Conservation (phyloP, 1,139 yeast species). For the Candida sp. region DNA sequence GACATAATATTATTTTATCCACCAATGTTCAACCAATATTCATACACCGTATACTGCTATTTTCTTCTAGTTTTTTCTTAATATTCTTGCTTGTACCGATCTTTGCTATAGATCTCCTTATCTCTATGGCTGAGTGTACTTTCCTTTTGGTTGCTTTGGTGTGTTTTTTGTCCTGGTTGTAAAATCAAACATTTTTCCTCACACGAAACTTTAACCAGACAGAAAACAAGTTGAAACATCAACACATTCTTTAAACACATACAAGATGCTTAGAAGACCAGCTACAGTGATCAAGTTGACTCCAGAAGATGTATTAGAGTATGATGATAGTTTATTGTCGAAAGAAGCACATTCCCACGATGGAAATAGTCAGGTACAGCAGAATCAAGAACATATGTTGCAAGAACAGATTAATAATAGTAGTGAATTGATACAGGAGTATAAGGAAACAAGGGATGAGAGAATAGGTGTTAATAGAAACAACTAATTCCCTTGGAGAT, state of each 20-base stretch:
- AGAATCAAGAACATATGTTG: slow-evolving; percentile 6
- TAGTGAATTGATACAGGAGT: slow-evolving; percentile 8
- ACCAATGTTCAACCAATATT: background rate
- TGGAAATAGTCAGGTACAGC: slow-evolving; percentile 3
- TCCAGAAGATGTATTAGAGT: slow-evolving; percentile 62
- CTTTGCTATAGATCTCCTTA: too few relatives aligned
- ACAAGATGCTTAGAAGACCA: slow-evolving; percentile 56
- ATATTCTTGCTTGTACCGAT: background rate
- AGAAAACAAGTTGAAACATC: too few relatives aligned
- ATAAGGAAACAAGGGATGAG: slow-evolving; percentile 14
- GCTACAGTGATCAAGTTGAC: slow-evolving; percentile 64
- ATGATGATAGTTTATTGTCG: slow-evolving; percentile 42
- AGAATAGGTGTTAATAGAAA: slow-evolving; percentile 15
- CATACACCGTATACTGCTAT: background rate
- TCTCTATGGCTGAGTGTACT: background rate
- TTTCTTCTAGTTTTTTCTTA: background rate
- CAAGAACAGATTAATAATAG: slow-evolving; percentile 15
- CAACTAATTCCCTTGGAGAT: slow-evolving; percentile 1
- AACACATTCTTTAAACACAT: background rate
- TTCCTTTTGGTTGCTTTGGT: background rate
- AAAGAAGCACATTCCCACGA: slow-evolving; percentile 1
- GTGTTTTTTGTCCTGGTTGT: background rate
- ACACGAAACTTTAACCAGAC: background rate
- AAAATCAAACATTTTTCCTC: background rate
- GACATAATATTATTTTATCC: slow-evolving; percentile 15